A percentile compares a stretch with the other conserved stretches of the same genome.
Evolutionary conservation across 495 filamentous ascomycete species (phyloP).

Genomic region (Oleoguttula mirabilis): DNA sequence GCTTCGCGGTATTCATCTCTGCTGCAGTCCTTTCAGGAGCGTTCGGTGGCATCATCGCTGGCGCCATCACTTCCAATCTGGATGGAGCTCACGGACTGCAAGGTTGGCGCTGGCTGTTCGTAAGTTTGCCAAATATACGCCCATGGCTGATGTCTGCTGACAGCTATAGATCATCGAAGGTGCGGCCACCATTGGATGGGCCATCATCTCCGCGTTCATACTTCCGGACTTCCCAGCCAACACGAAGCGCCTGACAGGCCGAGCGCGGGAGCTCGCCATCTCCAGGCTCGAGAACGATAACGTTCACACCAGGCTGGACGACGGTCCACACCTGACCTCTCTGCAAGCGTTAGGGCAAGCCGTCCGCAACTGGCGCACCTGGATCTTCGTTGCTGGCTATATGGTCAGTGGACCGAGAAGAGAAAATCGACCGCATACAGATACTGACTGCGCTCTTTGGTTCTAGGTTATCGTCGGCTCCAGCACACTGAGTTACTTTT

Average conservation of each 20-base stretch:
- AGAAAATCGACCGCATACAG: too few relatives aligned
- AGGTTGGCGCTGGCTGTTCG: slow-evolving; percentile 35
- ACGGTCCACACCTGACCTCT: slow-evolving; percentile 2
- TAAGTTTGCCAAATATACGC: background rate
- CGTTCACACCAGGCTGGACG: slow-evolving; percentile 1
- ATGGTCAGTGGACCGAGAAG: too few relatives aligned
- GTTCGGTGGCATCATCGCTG: slow-evolving; percentile 41
- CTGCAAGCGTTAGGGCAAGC: slow-evolving; percentile 26
- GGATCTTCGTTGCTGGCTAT: slow-evolving; percentile 24
- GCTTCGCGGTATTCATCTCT: slow-evolving; percentile 41
- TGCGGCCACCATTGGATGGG: slow-evolving; percentile 34
- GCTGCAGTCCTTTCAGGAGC: slow-evolving; percentile 40
- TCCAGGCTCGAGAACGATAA: slow-evolving; percentile 25
- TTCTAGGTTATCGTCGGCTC: slow-evolving; percentile 31
- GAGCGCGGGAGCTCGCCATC: slow-evolving; percentile 28
- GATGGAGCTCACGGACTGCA: slow-evolving; percentile 31
- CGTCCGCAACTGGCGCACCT: slow-evolving; percentile 28
- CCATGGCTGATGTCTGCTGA: background rate
- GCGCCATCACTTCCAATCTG: slow-evolving; percentile 30
- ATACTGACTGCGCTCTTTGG: too few relatives aligned
- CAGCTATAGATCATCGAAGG: slow-evolving; percentile 33
- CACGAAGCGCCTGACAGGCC: slow-evolving; percentile 28
- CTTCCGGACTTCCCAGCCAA: slow-evolving; percentile 45
- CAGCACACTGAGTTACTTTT: slow-evolving; percentile 40
- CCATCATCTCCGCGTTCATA: slow-evolving; percentile 42